These are phyloP conservation scores for Dendrobium nobile DNA, from an alignment of 106 monocot genomes.

Conservation along the genomic window DNA sequence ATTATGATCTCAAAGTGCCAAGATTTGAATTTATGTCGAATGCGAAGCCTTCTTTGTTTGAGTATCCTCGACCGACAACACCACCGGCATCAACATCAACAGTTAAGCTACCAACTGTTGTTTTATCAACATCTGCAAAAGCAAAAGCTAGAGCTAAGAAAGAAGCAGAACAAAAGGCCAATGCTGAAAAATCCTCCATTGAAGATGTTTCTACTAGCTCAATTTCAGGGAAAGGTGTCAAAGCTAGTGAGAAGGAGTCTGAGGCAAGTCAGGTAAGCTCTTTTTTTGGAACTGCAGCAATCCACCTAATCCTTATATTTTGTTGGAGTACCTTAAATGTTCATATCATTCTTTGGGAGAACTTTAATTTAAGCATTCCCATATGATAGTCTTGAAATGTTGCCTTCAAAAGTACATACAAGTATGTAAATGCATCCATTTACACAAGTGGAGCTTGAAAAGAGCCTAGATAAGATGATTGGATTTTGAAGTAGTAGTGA, in stretches of 20 bases:
- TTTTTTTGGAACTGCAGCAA: background rate
- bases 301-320: background rate
- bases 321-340: background rate
- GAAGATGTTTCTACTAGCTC: conserved; percentile 36
- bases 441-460: background rate
- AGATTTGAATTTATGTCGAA: conserved; percentile 90
- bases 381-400: background rate
- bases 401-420: background rate
- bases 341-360: background rate
- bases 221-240: conserved; percentile 40
- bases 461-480: background rate
- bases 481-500: background rate
- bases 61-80: conserved; percentile 71
- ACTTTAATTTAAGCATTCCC: background rate
- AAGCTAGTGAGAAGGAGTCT: conserved; percentile 55
- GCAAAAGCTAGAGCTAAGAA: conserved; percentile 87
- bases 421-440: background rate
- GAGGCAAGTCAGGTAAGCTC: conserved; percentile 72
- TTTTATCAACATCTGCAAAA: conserved; percentile 89
- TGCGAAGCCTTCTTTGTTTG: conserved; percentile 93
- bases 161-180: conserved; percentile 74
- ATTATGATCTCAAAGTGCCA: conserved; percentile 96
- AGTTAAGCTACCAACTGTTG: conserved; percentile 78
- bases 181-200: conserved; percentile 34
- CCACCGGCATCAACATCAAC: conserved; percentile 66